These are phyloP conservation scores for Colletotrichum godetiae DNA, from an alignment of 2,329 filamentous ascomycete species.

Conservation along the genomic window DNA sequence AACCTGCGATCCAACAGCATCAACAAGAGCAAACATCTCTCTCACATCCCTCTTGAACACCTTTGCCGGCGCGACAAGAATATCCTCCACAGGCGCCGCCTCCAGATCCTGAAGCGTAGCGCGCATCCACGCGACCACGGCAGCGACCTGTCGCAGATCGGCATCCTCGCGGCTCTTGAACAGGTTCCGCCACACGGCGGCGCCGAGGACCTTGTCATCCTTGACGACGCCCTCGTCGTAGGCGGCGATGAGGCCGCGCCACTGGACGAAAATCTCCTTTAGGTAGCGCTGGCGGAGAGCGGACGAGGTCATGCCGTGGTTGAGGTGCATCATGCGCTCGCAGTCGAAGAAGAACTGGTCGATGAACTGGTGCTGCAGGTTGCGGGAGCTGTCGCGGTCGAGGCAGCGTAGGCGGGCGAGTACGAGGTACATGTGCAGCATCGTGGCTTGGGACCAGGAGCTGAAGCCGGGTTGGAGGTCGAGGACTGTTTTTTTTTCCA, in stretches of 20 bases:
- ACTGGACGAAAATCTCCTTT: constrained; percentile 94
- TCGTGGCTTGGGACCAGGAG: constrained; percentile 95
- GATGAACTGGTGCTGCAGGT: constrained; percentile 89
- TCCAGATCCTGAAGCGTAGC: constrained; percentile 60
- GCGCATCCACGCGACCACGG: constrained; percentile 69
- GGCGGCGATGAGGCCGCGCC: constrained; percentile 86
- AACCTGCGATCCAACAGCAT: constrained; percentile 41
- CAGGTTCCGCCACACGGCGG: constrained; percentile 93
- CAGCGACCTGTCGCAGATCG: constrained; percentile 62
- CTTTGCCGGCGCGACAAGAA: constrained; percentile 49
- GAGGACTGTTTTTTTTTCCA: constrained; percentile 66
- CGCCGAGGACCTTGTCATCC: constrained; percentile 80
- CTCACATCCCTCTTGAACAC: constrained; percentile 57
- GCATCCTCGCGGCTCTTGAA: constrained; percentile 75
- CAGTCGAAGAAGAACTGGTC: constrained; percentile 96
- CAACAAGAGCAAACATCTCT: constrained; percentile 51
- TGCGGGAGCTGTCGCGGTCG: constrained; percentile 73
- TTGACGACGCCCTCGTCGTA: constrained; percentile 85
- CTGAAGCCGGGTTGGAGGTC: constrained; percentile 88
- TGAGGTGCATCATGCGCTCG: constrained; percentile 84
- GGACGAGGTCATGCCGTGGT: constrained; percentile 76
- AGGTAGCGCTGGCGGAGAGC: constrained; percentile 73
- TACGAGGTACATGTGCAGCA: constrained; percentile 95
- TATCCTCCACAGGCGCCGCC: constrained; percentile 57
- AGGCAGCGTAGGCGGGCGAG: constrained; percentile 86